Evolutionary conservation across 257 asterid species (phyloP), one percentile per base, ranked within the genome.

Genomic region (Linaria vulgaris): DNA sequence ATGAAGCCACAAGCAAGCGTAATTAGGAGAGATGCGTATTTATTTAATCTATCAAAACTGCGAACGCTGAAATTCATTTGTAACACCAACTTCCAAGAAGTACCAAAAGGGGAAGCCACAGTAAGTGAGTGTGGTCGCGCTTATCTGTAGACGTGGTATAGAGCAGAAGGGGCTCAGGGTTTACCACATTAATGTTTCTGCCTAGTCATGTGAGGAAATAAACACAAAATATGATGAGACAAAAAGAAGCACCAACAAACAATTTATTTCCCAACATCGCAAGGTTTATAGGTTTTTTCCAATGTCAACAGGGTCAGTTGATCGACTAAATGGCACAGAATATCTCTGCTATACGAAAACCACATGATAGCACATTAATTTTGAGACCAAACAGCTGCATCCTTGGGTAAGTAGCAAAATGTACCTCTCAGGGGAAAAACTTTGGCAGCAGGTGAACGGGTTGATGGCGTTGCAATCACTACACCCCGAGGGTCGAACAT

Each of bases 401-500:
- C 24, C 20, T 34, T 8, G 20, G 24, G 24, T 20, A 57, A 47
- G n/a, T 37, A 8, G 5, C 1, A 56, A 56, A 16, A 21, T 39
- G 46, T 79, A 91, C 96, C 98, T 82, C 76, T 81, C 61, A 91
- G 86, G 16, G 95, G 82, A 68, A 91, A 88, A 71, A 83, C 87
- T 78, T 88, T 91, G n/a, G 96, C 96, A 71, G 92, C 75, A 69
- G 96, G 88, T 45, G 85, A 85, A 59, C 71, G 90, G 50, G 79
- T 74, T 73, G 94, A 75, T 73, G 94, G 81, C 48, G 73, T 67
- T 22, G 88, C 77, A 74, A 91, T 74, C 64, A 85, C 94, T 73
- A 83, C 78, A 72, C 96, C 98, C 67, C 90, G 86, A 56, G 98
- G 96, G 82, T 91, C 98, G 80, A 88, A 84, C 72, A 91, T 80